Evolutionary conservation across 257 asterid genomes (phyloP).

Genomic region (Marsdenia floribunda): DNA sequence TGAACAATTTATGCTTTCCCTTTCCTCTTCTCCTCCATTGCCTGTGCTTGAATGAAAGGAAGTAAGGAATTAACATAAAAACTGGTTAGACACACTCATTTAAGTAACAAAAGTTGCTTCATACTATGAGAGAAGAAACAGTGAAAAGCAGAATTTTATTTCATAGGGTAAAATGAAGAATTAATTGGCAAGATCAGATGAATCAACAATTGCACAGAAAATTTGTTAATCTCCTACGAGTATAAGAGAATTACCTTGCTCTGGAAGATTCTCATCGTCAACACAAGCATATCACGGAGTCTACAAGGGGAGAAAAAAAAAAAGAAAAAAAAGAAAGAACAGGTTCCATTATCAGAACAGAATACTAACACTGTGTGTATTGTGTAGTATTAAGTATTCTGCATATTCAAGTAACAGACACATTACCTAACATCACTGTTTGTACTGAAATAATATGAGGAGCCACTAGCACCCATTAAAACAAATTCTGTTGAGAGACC

Average conservation of each 20-base stretch:
- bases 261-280: conserved; percentile 86
- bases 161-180: too few relatives aligned
- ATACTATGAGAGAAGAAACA: too few relatives aligned
- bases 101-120: too few relatives aligned
- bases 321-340: conserved; percentile 17
- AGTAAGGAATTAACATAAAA: neutral
- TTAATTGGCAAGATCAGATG: too few relatives aligned
- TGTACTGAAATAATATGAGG: conserved; percentile 80
- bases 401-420: neutral
- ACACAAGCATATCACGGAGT: conserved; percentile 74
- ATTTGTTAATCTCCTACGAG: too few relatives aligned
- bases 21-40: conserved; percentile 80
- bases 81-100: neutral
- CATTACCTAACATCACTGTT: conserved; percentile 69
- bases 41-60: conserved; percentile 37
- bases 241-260: conserved; percentile 51
- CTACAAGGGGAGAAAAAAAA: too few relatives aligned
- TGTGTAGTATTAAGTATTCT: neutral
- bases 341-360: conserved; percentile 4
- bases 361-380: neutral
- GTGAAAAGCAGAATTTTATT: too few relatives aligned
- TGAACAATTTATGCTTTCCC: conserved; percentile 42
- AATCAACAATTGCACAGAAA: too few relatives aligned
- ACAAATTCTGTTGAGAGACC: conserved; percentile 85
- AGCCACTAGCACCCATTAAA: conserved; percentile 66